Evolutionary conservation across 2,329 filamentous ascomycete species (phyloP), one percentile per base, ranked within the genome.

Genomic region (Ambrosiella cleistominuta): DNA sequence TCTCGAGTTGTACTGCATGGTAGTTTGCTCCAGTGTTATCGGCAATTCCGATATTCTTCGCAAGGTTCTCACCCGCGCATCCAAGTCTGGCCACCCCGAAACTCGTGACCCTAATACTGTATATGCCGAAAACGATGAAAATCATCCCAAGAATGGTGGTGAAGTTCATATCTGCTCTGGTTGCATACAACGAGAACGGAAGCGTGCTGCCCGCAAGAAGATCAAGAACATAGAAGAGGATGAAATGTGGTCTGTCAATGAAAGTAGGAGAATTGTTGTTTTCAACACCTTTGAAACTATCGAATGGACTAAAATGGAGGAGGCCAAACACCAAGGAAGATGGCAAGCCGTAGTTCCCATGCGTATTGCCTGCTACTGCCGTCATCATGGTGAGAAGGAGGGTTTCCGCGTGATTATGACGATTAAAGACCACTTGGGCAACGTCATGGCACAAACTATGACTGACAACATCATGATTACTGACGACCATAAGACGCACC

Each of bases 361-460:
- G 90, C 84, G 91, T 8, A 96, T 98, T 65, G 88, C 90, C 27
- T 98, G 91, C 69, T 98, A 97, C 70, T 97, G 91, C 70, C 82
- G 91, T 17, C 91, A 98, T 67, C 91, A 97, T 65, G 82, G 85
- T 61, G 93, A 97, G 71, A 97, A 97, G 72, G 75, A 85, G 63
- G 91, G 91, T 1, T 98, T 96, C 70, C 27, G 47, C 8, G 89
- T 97, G 65, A 95, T 98, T 62, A 95, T 97, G 70, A 97, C 91
- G 1, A 77, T 98, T 66, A 95, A 90, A 67, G 88, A 96, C 69
- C 80, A 80, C 66, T 73, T 81, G 62, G 86, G 83, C 64, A 81
- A 82, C 50, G 73, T 95, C 38, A 73, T 97, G 49, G 86, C 88
- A 6, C 91, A 98, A 70, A 81, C 83, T 56, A 84, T 95, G 63